Conservation (phyloP, 305 asterid genomes). For the Solanum hybrid region DNA sequence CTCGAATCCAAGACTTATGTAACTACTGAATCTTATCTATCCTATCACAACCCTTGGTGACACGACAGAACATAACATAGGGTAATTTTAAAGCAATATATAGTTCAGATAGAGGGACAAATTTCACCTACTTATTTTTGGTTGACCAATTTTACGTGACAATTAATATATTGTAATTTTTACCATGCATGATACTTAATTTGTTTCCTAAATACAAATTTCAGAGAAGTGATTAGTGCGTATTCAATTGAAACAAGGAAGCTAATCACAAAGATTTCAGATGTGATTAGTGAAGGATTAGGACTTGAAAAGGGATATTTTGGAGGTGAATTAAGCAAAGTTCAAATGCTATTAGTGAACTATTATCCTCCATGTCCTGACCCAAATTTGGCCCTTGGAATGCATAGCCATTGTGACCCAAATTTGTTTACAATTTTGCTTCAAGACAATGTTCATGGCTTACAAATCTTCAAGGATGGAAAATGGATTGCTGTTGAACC, state of each 20-base stretch:
- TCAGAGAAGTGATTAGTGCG: slow-evolving; percentile 18
- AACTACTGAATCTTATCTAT: not conserved
- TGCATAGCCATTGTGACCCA: slow-evolving; percentile 49
- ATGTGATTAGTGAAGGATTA: slow-evolving; percentile 22
- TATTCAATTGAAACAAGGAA: slow-evolving; percentile 16
- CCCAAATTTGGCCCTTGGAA: slow-evolving; percentile 44
- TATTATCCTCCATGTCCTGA: slow-evolving; percentile 61
- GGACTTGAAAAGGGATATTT: slow-evolving; percentile 28
- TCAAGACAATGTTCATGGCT: slow-evolving; percentile 42
- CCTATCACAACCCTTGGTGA: not conserved
- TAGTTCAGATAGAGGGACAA: not conserved
- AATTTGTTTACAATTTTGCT: slow-evolving; percentile 44
- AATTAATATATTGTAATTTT: not conserved
- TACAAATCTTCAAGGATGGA: slow-evolving; percentile 44
- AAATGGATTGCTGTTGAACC: slow-evolving; percentile 48
- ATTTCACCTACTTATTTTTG: not conserved
- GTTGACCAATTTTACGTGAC: not conserved
- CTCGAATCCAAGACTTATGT: no score
- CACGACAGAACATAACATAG: not conserved
- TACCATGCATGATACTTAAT: not conserved
- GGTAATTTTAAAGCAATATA: not conserved
- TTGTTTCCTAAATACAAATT: not conserved
- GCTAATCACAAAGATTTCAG: slow-evolving; percentile 12
- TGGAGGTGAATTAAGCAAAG: slow-evolving; percentile 38
- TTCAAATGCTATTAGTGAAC: slow-evolving; percentile 40